Evolutionary conservation across 352 stramenopile species (phyloP), one percentile per base, ranked within the genome.

Genomic region (Phytophthora capsici): DNA sequence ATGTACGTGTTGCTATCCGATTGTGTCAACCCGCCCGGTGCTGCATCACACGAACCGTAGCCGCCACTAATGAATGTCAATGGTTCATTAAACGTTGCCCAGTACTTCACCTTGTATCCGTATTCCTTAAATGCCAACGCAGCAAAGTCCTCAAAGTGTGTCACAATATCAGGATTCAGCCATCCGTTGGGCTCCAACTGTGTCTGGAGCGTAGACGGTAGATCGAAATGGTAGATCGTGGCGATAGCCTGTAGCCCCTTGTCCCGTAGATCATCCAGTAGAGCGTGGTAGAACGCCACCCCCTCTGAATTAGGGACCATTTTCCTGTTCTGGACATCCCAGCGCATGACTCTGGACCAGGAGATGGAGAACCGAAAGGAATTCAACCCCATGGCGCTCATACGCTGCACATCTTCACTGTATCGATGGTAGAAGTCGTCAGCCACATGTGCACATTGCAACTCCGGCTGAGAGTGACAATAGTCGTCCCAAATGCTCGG

Each of bases 141-240:
- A 2, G 94, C 91, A 73, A 98, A 99, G 36, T 94, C 70, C 14
- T 84, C 78, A 66, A 97, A 98, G 52, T 92, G 75, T 36, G 69
- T 69, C 13, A 86, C 65, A 48, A 93, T 83, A 12, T 71, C 73
- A 0, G 41, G 32, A 61, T 88, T 79, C 3, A 93, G 65, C 81
- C 82, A 95, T 1, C 94, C 95, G 13, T 75, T 78, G 9, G 75
- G 81, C 25, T 61, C 38, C 36, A 95, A 84, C 36, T 89, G 63
- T 22, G 88, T 83, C 70, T 98, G 75, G 9, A 98, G 69, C 36
- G 73, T 65, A 45, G 92, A 77, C 8, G 97, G 96, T 23, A 99
- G 68, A 73, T 99, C 95, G 92, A 93, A 99, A 66, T 99, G 93
- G 73, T 98, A 99, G 6, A 99, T 77, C 19, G 95, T 99, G 14